These are phyloP conservation scores for Pythium rhizo-oryzae DNA, from an alignment of 352 stramenopile species.

Conservation along the genomic window DNA sequence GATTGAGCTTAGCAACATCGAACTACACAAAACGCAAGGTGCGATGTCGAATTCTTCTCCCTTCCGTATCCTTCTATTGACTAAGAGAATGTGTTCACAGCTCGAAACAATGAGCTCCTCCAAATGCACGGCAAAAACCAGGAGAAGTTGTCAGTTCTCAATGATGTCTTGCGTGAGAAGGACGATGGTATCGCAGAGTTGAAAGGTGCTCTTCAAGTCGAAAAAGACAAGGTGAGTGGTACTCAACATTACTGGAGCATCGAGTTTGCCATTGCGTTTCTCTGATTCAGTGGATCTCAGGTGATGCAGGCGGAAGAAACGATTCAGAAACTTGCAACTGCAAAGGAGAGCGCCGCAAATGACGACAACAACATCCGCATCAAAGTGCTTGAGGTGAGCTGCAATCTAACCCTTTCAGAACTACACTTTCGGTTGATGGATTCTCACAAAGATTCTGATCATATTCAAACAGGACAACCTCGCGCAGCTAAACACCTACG, in stretches of 20 bases:
- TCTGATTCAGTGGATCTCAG: background rate
- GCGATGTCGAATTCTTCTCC: background rate
- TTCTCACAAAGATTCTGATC: background rate
- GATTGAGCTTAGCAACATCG: background rate
- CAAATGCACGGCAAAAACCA: background rate
- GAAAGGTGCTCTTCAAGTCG: constrained; percentile 31
- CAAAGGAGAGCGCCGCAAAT: constrained; percentile 23
- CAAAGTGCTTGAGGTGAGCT: constrained; percentile 67
- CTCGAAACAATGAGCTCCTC: background rate
- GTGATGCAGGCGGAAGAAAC: background rate
- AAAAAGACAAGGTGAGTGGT: constrained; percentile 20
- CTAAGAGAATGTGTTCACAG: background rate
- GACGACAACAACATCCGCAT: constrained; percentile 40
- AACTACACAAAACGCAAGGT: background rate
- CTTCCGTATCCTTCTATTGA: background rate
- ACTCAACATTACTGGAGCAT: background rate
- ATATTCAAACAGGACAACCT: constrained; percentile 58
- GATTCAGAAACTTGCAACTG: constrained; percentile 2
- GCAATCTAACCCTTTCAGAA: too few species aligned
- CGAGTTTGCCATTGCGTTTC: too few species aligned
- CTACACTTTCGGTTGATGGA: too few species aligned
- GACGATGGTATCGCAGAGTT: constrained; percentile 44
- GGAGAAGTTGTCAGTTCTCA: background rate
- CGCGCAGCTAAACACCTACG: constrained; percentile 77
- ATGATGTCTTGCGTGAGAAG: constrained; percentile 21